Percentiles rank a stretch among this genome's conserved stretches.
Evolutionary conservation across 2,329 filamentous ascomycete genomes (phyloP).

Genomic region (Microdochium trichocladiopsis): DNA sequence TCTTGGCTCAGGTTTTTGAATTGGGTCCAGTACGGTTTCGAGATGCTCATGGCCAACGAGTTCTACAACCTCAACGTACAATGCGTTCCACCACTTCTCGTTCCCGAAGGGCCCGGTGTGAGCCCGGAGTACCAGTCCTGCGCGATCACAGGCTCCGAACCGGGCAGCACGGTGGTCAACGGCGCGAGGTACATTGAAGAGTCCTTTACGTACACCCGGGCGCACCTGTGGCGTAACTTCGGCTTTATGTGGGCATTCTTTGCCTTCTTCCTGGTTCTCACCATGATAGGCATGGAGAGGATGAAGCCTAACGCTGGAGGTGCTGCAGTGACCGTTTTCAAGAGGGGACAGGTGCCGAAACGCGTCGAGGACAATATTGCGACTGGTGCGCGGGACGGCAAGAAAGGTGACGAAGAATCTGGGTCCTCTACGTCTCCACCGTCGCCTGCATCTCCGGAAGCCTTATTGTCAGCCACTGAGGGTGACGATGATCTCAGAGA

Average conservation of each 20-base stretch:
- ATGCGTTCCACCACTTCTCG: constrained; percentile 46
- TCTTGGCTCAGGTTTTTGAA: constrained; percentile 50
- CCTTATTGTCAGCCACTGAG: constrained; percentile 56
- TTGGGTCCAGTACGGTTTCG: constrained; percentile 59
- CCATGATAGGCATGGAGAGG: constrained; percentile 29
- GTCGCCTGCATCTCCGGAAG: constrained; percentile 64
- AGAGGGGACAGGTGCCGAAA: constrained; percentile 56
- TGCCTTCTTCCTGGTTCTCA: constrained; percentile 36
- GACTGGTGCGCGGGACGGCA: constrained; percentile 30
- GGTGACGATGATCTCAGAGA: constrained; percentile 29
- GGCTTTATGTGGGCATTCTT: constrained; percentile 44
- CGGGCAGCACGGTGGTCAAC: constrained; percentile 42
- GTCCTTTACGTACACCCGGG: constrained; percentile 45
- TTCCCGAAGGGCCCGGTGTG: constrained; percentile 40
- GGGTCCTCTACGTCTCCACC: constrained; percentile 43
- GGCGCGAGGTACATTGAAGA: constrained; percentile 49
- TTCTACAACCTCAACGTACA: constrained; percentile 47
- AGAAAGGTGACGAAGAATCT: constrained; percentile 44
- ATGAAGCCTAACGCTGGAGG: constrained; percentile 54
- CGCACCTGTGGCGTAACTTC: constrained; percentile 55
- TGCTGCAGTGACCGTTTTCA: constrained; percentile 53
- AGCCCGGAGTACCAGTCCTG: constrained; percentile 50
- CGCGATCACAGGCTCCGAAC: constrained; percentile 46
- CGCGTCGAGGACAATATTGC: constrained; percentile 50
- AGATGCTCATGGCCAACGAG: constrained; percentile 55